A percentile compares a stretch with the other conserved stretches of the same genome.
Evolutionary conservation across 2,329 filamentous ascomycete genomes (phyloP).

Genomic region (Aureobasidium musti): DNA sequence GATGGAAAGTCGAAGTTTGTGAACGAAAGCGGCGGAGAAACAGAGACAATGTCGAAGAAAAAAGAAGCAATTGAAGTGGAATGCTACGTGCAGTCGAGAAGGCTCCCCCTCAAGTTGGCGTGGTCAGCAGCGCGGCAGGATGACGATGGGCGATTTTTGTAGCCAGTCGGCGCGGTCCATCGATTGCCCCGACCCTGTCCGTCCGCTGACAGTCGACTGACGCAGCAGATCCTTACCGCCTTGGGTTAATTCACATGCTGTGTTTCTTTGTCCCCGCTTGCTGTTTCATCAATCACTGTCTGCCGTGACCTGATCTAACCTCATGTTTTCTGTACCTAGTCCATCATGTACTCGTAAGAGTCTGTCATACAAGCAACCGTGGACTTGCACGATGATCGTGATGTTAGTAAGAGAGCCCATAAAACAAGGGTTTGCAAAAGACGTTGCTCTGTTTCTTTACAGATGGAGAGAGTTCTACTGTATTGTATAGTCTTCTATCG

Average conservation of each 20-base stretch:
- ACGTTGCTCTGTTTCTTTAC: too few species aligned
- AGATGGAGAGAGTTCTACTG: too few species aligned
- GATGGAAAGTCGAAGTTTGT: background rate
- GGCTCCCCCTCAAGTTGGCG: constrained; percentile 10
- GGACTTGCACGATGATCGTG: background rate
- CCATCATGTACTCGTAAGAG: too few species aligned
- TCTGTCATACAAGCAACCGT: too few species aligned
- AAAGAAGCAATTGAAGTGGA: constrained; percentile 4
- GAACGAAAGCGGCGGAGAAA: constrained; percentile 26
- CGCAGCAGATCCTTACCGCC: background rate
- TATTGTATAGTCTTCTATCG: too few species aligned
- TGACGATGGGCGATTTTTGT: constrained; percentile 7
- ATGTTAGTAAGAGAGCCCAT: background rate
- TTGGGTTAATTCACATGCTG: constrained; percentile 4
- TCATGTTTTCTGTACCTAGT: too few species aligned
- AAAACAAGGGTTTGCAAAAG: too few species aligned
- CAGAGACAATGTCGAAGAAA: constrained; percentile 13
- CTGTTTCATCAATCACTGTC: too few species aligned
- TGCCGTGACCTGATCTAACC: too few species aligned
- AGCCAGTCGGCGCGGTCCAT: constrained; percentile 13
- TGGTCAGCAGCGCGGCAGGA: constrained; percentile 12
- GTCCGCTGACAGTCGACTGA: constrained; percentile 11
- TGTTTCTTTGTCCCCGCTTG: background rate
- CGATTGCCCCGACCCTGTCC: background rate
- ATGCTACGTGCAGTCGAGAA: constrained; percentile 10